phyloP scores from a whole-genome alignment of 2,329 filamentous ascomycete genomes.

The Cordyceps farinosa region DNA sequence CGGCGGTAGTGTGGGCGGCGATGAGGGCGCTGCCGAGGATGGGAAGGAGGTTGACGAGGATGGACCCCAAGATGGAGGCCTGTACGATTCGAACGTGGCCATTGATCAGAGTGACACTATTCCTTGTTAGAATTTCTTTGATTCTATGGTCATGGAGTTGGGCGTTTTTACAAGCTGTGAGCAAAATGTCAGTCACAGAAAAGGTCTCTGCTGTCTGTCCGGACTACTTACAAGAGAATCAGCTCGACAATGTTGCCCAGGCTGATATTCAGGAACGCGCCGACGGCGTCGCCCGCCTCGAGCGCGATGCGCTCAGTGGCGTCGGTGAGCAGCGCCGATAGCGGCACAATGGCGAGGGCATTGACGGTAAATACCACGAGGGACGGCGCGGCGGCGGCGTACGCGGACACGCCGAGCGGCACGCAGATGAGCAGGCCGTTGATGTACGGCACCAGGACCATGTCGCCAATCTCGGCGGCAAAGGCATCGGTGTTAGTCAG shows the following conservation, averaged over 20 bases:
- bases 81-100: slow-evolving; percentile 73
- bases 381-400: slow-evolving; percentile 37
- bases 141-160: no score
- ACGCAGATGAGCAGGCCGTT: slow-evolving; percentile 67
- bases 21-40: slow-evolving; percentile 75
- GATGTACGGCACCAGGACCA: slow-evolving; percentile 45
- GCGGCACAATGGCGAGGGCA: slow-evolving; percentile 56
- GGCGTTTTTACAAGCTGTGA: background rate
- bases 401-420: slow-evolving; percentile 61
- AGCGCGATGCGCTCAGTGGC: slow-evolving; percentile 58
- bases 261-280: slow-evolving; percentile 59
- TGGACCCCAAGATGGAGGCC: slow-evolving; percentile 71
- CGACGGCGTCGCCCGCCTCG: slow-evolving; percentile 55
- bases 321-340: slow-evolving; percentile 55
- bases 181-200: slow-evolving; percentile 19
- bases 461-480: slow-evolving; percentile 18
- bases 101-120: slow-evolving; percentile 47
- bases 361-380: slow-evolving; percentile 55
- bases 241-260: slow-evolving; percentile 61
- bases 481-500: background rate
- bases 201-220: background rate
- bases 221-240: slow-evolving; percentile 50
- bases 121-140: background rate
- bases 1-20: slow-evolving; percentile 63
- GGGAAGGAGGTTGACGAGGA: slow-evolving; percentile 71